phyloP scores from a whole-genome alignment of 495 filamentous ascomycete species.

The Hypoxylon cercidicola region DNA sequence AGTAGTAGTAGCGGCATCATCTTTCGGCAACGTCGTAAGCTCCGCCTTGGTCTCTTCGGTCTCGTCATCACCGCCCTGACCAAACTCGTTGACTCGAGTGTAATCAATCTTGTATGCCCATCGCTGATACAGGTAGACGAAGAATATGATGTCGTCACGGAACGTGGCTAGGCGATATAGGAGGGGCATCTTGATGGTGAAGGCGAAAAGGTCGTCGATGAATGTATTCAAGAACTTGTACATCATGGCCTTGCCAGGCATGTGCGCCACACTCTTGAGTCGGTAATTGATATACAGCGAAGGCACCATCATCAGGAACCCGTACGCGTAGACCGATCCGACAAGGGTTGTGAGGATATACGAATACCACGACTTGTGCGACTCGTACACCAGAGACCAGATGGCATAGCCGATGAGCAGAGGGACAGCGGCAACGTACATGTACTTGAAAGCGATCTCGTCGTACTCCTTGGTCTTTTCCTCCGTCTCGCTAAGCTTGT shows the following conservation, averaged over 20 bases:
- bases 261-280: conserved; percentile 94
- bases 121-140: conserved; percentile 95
- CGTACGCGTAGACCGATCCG: conserved; percentile 96
- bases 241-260: conserved; percentile 94
- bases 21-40: conserved; percentile 37
- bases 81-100: conserved; percentile 94
- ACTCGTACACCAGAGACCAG: conserved; percentile 92
- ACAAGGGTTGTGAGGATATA: conserved; percentile 91
- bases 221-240: conserved; percentile 93
- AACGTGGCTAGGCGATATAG: conserved; percentile 94
- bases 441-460: conserved; percentile 94
- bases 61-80: conserved; percentile 91
- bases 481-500: conserved; percentile 93
- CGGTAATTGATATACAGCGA: conserved; percentile 98
- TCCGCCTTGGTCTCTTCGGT: conserved; percentile 38
- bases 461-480: conserved; percentile 99
- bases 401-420: conserved; percentile 87
- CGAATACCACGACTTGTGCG: conserved; percentile 97
- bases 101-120: conserved; percentile 95
- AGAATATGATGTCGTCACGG: conserved; percentile 97
- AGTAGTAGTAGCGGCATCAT: conserved; percentile 24
- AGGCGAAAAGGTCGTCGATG: conserved; percentile 83
- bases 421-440: conserved; percentile 91
- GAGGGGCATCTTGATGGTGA: conserved; percentile 98
- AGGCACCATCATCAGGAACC: conserved; percentile 99